Percentiles rank a stretch among this genome's conserved stretches.
Evolutionary conservation across 2,329 filamentous ascomycete species (phyloP).

Genomic region (Cladobotryum protrusum): DNA sequence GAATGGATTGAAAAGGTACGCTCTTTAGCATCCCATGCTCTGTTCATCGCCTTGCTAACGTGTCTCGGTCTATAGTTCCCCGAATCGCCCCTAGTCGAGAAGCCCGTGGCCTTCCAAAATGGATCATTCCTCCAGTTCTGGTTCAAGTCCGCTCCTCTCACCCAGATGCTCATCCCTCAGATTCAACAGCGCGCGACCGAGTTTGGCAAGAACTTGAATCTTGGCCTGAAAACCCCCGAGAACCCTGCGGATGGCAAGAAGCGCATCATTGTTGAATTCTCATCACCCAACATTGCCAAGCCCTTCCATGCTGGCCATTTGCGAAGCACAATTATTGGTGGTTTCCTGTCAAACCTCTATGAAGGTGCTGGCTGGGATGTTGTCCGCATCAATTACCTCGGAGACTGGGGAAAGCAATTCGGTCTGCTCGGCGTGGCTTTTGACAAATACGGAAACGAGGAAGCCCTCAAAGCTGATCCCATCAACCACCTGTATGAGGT

Average conservation of each 20-base stretch:
- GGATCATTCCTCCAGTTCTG: neutral
- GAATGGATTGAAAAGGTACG: constrained; percentile 57
- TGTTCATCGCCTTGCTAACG: neutral
- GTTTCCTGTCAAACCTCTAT: constrained; percentile 68
- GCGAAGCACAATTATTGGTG: constrained; percentile 72
- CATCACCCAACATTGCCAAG: constrained; percentile 81
- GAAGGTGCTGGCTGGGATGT: constrained; percentile 68
- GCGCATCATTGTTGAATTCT: constrained; percentile 72
- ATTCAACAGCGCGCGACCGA: constrained; percentile 19
- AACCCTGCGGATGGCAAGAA: constrained; percentile 57
- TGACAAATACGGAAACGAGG: constrained; percentile 68
- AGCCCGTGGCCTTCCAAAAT: neutral
- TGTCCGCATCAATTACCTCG: constrained; percentile 65
- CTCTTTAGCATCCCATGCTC: neutral
- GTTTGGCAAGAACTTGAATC: constrained; percentile 52
- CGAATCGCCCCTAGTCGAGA: constrained; percentile 3
- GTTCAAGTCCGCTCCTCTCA: neutral
- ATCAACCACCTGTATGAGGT: constrained; percentile 79
- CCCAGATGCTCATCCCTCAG: neutral
- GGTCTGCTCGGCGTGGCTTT: constrained; percentile 68
- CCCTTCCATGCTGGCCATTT: constrained; percentile 76
- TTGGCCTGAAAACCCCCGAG: constrained; percentile 55
- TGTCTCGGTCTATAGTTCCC: neutral
- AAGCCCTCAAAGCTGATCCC: constrained; percentile 63
- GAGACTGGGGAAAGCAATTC: constrained; percentile 78